Evolutionary conservation across 2,329 filamentous ascomycete species (phyloP).

Genomic region (Alternaria sp.): DNA sequence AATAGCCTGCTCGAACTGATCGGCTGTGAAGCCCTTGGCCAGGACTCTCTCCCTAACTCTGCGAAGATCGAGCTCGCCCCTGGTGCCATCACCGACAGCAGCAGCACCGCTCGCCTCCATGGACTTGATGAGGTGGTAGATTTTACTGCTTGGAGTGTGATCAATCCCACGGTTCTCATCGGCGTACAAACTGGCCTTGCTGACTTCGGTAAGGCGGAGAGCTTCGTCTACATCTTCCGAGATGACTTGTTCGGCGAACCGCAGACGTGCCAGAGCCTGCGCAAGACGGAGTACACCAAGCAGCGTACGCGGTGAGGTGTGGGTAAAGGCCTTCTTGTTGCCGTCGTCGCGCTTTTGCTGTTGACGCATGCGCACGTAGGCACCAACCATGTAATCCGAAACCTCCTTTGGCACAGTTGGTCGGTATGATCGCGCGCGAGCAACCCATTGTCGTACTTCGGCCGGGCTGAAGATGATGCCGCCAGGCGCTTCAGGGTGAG

Average conservation of each 20-base stretch:
- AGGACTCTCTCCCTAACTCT: slow-evolving; percentile 90
- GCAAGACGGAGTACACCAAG: slow-evolving; percentile 91
- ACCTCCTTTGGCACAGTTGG: slow-evolving; percentile 84
- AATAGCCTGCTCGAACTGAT: slow-evolving; percentile 85
- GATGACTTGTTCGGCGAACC: slow-evolving; percentile 84
- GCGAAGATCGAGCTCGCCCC: slow-evolving; percentile 81
- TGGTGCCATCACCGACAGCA: slow-evolving; percentile 74
- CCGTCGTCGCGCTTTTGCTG: slow-evolving; percentile 91
- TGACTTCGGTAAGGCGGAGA: slow-evolving; percentile 86
- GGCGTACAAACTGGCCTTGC: slow-evolving; percentile 85
- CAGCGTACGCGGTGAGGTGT: slow-evolving; percentile 92
- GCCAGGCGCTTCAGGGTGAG: slow-evolving; percentile 75
- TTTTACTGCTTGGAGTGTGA: slow-evolving; percentile 83
- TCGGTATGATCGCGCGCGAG: slow-evolving; percentile 86
- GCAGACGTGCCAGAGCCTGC: slow-evolving; percentile 89
- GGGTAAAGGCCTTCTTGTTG: slow-evolving; percentile 88
- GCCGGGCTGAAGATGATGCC: slow-evolving; percentile 86
- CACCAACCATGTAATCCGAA: slow-evolving; percentile 95
- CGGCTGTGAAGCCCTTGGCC: slow-evolving; percentile 94
- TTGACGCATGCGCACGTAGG: slow-evolving; percentile 93
- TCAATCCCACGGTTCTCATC: slow-evolving; percentile 67
- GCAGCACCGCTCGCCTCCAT: slow-evolving; percentile 85
- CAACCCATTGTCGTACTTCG: slow-evolving; percentile 95
- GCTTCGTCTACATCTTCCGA: slow-evolving; percentile 97
- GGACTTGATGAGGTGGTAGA: slow-evolving; percentile 91